These are phyloP conservation scores for Talaromyces sp. DNA, from an alignment of 2,329 filamentous ascomycete genomes.

Conservation along the genomic window DNA sequence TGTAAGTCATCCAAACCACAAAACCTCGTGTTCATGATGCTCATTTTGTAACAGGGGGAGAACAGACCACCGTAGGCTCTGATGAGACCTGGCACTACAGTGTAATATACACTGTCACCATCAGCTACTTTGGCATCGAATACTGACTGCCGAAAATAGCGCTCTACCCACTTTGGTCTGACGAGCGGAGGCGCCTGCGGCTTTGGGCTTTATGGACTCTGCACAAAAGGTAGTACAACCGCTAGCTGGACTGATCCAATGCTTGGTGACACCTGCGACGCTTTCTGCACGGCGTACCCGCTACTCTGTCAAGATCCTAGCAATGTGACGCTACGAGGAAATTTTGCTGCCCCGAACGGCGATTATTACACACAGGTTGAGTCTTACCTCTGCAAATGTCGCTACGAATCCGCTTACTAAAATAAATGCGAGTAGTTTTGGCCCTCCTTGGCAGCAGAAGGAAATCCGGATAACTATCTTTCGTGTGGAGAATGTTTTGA, in stretches of 20 bases:
- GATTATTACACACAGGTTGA: constrained; percentile 16
- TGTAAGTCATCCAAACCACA: not conserved
- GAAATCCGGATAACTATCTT: constrained; percentile 13
- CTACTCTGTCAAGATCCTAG: constrained; percentile 13
- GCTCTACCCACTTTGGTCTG: constrained; percentile 12
- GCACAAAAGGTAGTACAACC: constrained; percentile 10
- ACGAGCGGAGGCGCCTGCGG: constrained; percentile 11
- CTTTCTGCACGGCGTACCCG: constrained; percentile 14
- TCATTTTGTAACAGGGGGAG: constrained; percentile 1
- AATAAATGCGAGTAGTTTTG: constrained; percentile 3
- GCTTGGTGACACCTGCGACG: constrained; percentile 12
- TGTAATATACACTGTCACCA: not conserved
- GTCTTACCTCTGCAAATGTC: not conserved
- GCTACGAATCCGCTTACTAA: not conserved
- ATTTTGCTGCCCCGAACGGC: constrained; percentile 11
- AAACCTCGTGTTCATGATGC: not conserved
- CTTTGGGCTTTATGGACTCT: constrained; percentile 13
- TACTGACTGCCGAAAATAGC: not conserved
- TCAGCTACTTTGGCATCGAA: not conserved
- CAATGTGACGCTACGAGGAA: constrained; percentile 14
- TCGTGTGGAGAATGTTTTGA: constrained; percentile 15
- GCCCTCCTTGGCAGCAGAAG: constrained; percentile 6
- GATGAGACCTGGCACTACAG: constrained; percentile 14
- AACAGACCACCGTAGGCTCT: constrained; percentile 4
- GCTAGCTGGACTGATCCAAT: constrained; percentile 17